Conservation (phyloP, 148 eudicot species). For the Vaccinium macrocarpon region DNA sequence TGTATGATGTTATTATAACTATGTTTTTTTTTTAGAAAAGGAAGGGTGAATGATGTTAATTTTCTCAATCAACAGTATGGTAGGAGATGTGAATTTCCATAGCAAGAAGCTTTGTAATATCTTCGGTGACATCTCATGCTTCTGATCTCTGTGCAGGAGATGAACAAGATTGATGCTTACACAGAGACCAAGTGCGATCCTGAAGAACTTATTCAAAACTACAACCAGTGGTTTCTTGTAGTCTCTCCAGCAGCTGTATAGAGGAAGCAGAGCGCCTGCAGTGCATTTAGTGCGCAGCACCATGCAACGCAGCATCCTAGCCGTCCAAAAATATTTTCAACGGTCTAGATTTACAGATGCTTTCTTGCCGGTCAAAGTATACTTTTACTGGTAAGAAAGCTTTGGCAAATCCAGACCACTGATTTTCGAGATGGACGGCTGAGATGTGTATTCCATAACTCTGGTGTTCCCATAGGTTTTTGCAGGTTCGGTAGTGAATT, state of each 20-base stretch:
- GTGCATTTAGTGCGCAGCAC: no score
- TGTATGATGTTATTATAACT: not conserved
- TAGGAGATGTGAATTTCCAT: not conserved
- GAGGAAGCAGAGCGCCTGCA: no score
- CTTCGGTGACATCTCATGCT: not conserved
- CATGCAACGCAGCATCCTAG: no score
- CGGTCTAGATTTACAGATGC: no score
- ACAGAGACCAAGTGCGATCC: conserved; percentile 22
- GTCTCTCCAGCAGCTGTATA: not conserved
- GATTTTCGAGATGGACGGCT: no score
- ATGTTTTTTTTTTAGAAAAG: no score
- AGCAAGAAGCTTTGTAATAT: not conserved
- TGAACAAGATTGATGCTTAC: conserved; percentile 66
- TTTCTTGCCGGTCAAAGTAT: no score
- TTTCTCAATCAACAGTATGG: not conserved
- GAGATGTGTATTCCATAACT: not conserved
- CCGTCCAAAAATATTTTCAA: no score
- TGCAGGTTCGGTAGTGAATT: conserved; percentile 5
- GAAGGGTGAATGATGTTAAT: not conserved
- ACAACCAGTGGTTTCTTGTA: conserved; percentile 18
- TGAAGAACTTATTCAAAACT: not conserved
- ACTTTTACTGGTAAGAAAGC: no score
- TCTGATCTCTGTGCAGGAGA: conserved; percentile 37
- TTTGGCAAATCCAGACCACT: no score
- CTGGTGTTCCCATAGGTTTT: not conserved